These are phyloP conservation scores for Mortierella sp. DNA, from an alignment of 371 early-diverging fungal species.

Conservation along the genomic window DNA sequence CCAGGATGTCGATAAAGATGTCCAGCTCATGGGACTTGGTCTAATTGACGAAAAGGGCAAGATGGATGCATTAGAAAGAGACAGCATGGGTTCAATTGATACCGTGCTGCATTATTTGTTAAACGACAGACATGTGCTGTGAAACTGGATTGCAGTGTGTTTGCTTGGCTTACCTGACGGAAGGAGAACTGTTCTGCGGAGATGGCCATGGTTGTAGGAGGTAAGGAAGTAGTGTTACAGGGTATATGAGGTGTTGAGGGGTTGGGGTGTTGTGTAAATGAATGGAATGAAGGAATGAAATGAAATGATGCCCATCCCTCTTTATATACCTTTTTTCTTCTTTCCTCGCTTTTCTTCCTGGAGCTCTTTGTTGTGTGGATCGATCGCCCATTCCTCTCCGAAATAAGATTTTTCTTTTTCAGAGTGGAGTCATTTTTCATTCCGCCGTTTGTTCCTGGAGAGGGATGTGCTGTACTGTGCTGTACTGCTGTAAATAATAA, in stretches of 20 bases:
- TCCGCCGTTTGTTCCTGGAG: conserved; percentile 1
- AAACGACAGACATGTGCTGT: not conserved
- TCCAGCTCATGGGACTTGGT: conserved; percentile 40
- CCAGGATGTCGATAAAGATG: conserved; percentile 53
- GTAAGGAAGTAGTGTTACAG: not conserved
- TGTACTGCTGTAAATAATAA: not conserved
- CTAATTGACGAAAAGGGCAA: not conserved
- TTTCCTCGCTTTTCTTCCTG: not conserved
- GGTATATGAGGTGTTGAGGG: conserved; percentile 21
- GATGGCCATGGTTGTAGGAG: conserved; percentile 25
- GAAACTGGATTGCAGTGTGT: too few relatives aligned
- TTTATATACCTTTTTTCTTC: conserved; percentile 3
- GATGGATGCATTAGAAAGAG: not conserved
- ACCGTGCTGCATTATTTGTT: not conserved
- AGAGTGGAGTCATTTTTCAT: conserved; percentile 11
- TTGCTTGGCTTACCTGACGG: conserved; percentile 26
- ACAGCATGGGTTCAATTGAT: not conserved
- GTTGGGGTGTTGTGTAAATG: not conserved
- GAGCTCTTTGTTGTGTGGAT: conserved; percentile 2
- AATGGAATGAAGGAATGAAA: not conserved
- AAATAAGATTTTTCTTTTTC: conserved; percentile 8
- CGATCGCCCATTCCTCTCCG: conserved; percentile 1
- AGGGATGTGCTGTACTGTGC: not conserved
- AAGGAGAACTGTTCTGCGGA: conserved; percentile 43
- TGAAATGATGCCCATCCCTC: not conserved